These are phyloP conservation scores for Pyrenochaeta sp. DNA, from an alignment of 2,329 filamentous ascomycete genomes.

Conservation along the genomic window DNA sequence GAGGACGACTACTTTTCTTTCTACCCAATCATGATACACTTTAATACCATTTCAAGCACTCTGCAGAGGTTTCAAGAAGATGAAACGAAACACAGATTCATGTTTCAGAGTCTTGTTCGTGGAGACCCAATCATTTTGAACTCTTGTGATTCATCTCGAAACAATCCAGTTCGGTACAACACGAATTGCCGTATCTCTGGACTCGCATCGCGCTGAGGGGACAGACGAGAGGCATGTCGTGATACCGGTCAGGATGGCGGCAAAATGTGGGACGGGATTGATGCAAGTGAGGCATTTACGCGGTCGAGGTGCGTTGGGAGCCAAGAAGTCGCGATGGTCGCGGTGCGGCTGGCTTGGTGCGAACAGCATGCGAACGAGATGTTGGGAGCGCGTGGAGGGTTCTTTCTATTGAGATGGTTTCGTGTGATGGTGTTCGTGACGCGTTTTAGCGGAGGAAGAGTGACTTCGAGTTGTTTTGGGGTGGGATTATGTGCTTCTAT, in stretches of 20 bases:
- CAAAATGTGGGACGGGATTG: constrained; percentile 14
- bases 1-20: constrained; percentile 20
- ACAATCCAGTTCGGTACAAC: too few relatives aligned
- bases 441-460: too few relatives aligned
- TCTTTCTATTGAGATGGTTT: too few relatives aligned
- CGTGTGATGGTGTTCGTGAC: too few relatives aligned
- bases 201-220: too few relatives aligned
- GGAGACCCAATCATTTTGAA: constrained; percentile 22
- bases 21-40: constrained; percentile 23
- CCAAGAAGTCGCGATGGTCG: constrained; percentile 20
- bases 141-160: constrained; percentile 8
- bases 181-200: too few relatives aligned
- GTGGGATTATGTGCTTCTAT: too few relatives aligned
- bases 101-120: constrained; percentile 2
- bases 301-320: constrained; percentile 21
- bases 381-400: too few relatives aligned
- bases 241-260: constrained; percentile 17
- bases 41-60: constrained; percentile 22
- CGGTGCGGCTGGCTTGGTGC: constrained; percentile 14
- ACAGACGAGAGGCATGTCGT: constrained; percentile 9
- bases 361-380: constrained; percentile 4
- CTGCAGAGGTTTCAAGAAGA: constrained; percentile 2
- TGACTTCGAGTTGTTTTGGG: too few relatives aligned
- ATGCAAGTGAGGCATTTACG: constrained; percentile 45
- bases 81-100: constrained; percentile 21